Percentiles rank a stretch among this genome's conserved stretches.
These are phyloP conservation scores for Neurospora sp. DNA, from an alignment of 495 filamentous ascomycete species.

Conservation along the genomic window DNA sequence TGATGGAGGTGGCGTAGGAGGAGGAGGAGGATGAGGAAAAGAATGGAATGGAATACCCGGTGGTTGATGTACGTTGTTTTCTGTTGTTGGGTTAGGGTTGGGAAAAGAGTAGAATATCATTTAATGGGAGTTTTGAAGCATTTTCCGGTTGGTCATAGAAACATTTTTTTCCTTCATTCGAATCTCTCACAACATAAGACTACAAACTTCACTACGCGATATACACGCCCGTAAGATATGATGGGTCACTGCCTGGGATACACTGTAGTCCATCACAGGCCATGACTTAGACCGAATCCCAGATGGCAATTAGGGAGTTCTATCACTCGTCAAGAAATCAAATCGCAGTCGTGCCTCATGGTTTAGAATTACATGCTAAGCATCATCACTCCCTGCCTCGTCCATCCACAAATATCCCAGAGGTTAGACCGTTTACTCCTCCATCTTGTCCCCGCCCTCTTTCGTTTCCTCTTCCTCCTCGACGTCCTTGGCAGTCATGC, in stretches of 20 bases:
- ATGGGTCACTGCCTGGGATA: not conserved
- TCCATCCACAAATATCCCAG: not conserved
- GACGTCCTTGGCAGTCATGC: slow-evolving; percentile 63
- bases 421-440: slow-evolving; percentile 43
- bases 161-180: not conserved
- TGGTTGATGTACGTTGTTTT: not conserved
- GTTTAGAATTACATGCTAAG: not conserved
- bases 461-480: slow-evolving; percentile 56
- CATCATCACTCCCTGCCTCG: not conserved
- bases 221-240: not conserved
- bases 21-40: not conserved
- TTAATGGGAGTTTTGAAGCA: not conserved
- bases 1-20: not conserved
- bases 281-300: not conserved
- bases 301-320: not conserved
- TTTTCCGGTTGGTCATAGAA: not conserved
- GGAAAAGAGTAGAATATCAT: not conserved
- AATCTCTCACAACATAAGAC: not conserved
- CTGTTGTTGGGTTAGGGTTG: not conserved
- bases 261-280: not conserved
- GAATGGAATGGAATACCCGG: not conserved
- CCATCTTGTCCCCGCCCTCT: slow-evolving; percentile 55
- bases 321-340: not conserved
- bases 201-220: not conserved
- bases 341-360: not conserved